Evolutionary conservation across 2,329 filamentous ascomycete genomes (phyloP), one percentile per base, ranked within the genome.

Genomic region (Talaromyces sp.): DNA sequence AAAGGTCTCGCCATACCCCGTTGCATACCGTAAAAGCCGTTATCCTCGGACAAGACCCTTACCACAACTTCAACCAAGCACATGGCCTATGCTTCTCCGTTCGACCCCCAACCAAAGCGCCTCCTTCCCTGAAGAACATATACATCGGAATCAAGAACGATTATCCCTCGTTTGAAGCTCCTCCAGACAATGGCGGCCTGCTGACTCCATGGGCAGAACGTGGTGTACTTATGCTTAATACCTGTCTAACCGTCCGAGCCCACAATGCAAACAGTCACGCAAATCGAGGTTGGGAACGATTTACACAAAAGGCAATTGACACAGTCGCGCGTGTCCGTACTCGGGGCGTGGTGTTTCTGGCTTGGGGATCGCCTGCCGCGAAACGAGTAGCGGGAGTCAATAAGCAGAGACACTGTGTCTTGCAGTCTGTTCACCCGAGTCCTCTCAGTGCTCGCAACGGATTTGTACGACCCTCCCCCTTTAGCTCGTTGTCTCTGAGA

Each of bases 61-160:
- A 99, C 78, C 95, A 99, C 82, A 96, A 96, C 77, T 78, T 88
- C 76, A 96, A 96, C 78, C 95, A 99, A 83, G 95, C 95, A 60
- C 95, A 98, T 78, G 95, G 95, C 51, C 88, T 99, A 66, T 94
- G 91, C 76, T 99, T 99, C 84, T 97, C 92, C 58, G 93, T 98
- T 64, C 91, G 91, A 10, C 89, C 94, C 2, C 95, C 95, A 0
- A 96, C 92, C 0, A 87, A 87, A 3, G 92, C 94, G 1, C 95
- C 95, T 0, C 93, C 94, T 0, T 97, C 92, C 0, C 88, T 99
- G 17, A 87, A 88, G 72, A 99, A 99, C 80, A 97, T 99, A 81
- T 99, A 96, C 83, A 93, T 85, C 51, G 90, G 89, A 11, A 86
- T 99, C 65, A 88, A 90, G 74, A 93, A 91, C 64, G 93, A 98